phyloP scores from a whole-genome alignment of 2,329 filamentous ascomycete genomes.

The Tolypocladium tundrense region DNA sequence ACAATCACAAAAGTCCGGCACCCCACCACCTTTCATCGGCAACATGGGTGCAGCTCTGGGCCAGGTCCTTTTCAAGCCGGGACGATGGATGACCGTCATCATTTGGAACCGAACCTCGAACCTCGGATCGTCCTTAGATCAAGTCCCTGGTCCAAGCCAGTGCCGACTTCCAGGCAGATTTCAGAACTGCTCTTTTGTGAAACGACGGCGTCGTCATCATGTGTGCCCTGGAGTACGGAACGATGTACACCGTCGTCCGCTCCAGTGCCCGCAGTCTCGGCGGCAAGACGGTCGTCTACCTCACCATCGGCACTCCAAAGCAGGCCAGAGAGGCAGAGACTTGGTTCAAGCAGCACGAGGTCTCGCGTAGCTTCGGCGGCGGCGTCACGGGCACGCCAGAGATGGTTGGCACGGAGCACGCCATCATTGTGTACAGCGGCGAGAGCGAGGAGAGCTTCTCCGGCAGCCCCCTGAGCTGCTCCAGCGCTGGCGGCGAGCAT shows the following conservation, averaged over 20 bases:
- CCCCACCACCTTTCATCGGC: background rate
- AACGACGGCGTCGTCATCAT: slow-evolving; percentile 7
- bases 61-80: no score
- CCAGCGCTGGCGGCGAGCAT: slow-evolving; percentile 1
- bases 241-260: slow-evolving; percentile 6
- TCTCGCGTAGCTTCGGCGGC: slow-evolving; percentile 14
- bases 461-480: no score
- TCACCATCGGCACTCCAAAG: slow-evolving; percentile 10
- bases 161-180: no score
- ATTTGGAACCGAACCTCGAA: no score
- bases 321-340: slow-evolving; percentile 7
- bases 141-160: no score
- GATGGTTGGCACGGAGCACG: slow-evolving; percentile 12
- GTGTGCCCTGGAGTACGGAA: slow-evolving; percentile 15
- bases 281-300: slow-evolving; percentile 16
- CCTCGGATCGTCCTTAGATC: no score
- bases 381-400: slow-evolving; percentile 18
- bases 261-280: slow-evolving; percentile 2
- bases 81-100: no score
- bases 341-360: slow-evolving; percentile 5
- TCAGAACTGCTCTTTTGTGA: no score
- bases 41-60: no score
- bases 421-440: slow-evolving; percentile 12
- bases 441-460: slow-evolving; percentile 7
- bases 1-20: no score